These are phyloP conservation scores for Volvox carteri DNA, from an alignment of 163 green algal genomes.

Conservation along the genomic window DNA sequence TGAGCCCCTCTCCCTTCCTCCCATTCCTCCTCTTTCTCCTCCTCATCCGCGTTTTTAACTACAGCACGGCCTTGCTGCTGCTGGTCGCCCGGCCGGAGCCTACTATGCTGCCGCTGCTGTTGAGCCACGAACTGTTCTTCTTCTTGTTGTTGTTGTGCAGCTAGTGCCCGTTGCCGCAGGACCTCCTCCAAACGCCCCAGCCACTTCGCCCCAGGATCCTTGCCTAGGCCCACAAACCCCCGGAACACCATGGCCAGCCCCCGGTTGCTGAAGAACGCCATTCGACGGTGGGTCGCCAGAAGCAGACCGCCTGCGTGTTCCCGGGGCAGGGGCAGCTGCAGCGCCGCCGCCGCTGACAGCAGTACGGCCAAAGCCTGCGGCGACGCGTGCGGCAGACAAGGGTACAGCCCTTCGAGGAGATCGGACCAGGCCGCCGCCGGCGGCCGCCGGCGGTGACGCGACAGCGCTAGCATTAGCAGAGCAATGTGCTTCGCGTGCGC, in stretches of 20 bases:
- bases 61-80: not conserved
- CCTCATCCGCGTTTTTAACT: not conserved
- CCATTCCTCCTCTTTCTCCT: conserved; percentile 17
- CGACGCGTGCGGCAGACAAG: conserved; percentile 5
- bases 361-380: conserved; percentile 23
- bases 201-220: conserved; percentile 24
- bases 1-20: not conserved
- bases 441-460: conserved; percentile 4
- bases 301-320: conserved; percentile 39
- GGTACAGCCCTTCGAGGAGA: conserved; percentile 21
- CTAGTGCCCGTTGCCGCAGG: not conserved
- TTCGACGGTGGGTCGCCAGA: conserved; percentile 50
- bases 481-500: conserved; percentile 31
- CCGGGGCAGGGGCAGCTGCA: conserved; percentile 38
- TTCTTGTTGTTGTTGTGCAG: not conserved
- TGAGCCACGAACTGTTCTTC: not conserved
- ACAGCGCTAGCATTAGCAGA: not conserved
- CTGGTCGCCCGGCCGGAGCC: not conserved
- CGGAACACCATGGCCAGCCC: conserved; percentile 15
- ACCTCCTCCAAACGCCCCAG: conserved; percentile 30
- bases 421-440: not conserved
- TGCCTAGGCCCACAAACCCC: not conserved
- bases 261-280: not conserved
- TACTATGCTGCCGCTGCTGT: not conserved
- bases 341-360: conserved; percentile 23